These are phyloP conservation scores for Scedosporium boydii DNA, from an alignment of 2,329 filamentous ascomycete species.

Conservation along the genomic window DNA sequence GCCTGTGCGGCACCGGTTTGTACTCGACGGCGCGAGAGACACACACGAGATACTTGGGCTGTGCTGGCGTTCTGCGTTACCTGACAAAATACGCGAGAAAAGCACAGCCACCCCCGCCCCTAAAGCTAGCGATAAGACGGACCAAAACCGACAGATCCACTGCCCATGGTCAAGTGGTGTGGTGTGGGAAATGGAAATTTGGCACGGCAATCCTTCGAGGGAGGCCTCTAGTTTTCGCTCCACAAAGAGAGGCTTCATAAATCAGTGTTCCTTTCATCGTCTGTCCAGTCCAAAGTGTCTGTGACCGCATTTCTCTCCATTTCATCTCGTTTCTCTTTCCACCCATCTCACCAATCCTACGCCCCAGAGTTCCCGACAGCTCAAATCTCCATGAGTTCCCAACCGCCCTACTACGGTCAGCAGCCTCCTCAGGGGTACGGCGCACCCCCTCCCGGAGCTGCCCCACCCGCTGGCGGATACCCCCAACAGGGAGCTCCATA, in stretches of 20 bases:
- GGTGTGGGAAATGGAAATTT: neutral
- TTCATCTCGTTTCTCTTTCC: neutral
- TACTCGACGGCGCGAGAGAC: too few relatives aligned
- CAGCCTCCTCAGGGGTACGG: slow-evolving; percentile 1
- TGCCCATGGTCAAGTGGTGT: neutral
- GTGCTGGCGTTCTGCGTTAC: too few relatives aligned
- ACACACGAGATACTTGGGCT: too few relatives aligned
- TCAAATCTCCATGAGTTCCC: neutral
- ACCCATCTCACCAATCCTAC: neutral
- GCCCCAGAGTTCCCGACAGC: neutral
- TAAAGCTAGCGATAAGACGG: neutral
- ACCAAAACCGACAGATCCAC: neutral
- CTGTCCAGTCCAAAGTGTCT: neutral
- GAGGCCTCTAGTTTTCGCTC: neutral
- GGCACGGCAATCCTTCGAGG: neutral
- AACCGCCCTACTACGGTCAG: slow-evolving; percentile 8
- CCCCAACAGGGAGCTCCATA: neutral
- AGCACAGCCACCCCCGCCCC: neutral
- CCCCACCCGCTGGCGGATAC: neutral
- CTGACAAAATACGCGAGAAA: neutral
- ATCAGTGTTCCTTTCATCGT: neutral
- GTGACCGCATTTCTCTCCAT: neutral
- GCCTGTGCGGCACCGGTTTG: too few relatives aligned
- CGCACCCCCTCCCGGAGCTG: neutral
- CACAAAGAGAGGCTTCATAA: neutral